Evolutionary conservation across 129 eudicot genomes (phyloP).

Genomic region (Ambrosia artemisiifolia): DNA sequence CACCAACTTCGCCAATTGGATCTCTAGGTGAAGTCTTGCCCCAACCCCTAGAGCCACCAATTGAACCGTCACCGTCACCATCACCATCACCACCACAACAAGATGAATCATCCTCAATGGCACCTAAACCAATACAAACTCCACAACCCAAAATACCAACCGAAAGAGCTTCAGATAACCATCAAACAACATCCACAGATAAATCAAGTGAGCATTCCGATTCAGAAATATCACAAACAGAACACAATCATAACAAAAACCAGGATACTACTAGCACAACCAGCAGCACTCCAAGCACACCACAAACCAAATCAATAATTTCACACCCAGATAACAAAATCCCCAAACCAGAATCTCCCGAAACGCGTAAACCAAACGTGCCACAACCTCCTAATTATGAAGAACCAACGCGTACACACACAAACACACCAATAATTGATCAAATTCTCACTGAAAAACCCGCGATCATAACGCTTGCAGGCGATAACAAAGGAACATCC

Average conservation of each 20-base stretch:
- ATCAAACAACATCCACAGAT: background rate
- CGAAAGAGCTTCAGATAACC: background rate
- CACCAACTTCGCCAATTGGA: background rate
- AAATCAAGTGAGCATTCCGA: background rate
- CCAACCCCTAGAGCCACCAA: background rate
- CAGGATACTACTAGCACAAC: background rate
- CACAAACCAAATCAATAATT: constrained; percentile 23
- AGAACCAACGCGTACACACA: constrained; percentile 3
- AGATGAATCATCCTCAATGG: background rate
- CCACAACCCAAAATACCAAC: background rate
- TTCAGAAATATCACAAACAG: constrained; percentile 13
- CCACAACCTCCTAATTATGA: constrained; percentile 25
- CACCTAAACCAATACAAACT: background rate
- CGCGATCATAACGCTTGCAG: constrained; percentile 56
- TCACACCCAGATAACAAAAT: constrained; percentile 22
- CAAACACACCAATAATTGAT: background rate
- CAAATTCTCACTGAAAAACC: constrained; percentile 28
- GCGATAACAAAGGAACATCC: constrained; percentile 72
- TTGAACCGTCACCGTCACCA: background rate
- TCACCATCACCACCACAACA: background rate
- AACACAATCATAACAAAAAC: background rate
- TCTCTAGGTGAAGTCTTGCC: background rate
- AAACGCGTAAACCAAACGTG: constrained; percentile 11
- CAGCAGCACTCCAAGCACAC: background rate
- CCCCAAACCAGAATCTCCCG: constrained; percentile 6